phyloP scores from a whole-genome alignment of 495 filamentous ascomycete species.

The Filosporella fistucella region DNA sequence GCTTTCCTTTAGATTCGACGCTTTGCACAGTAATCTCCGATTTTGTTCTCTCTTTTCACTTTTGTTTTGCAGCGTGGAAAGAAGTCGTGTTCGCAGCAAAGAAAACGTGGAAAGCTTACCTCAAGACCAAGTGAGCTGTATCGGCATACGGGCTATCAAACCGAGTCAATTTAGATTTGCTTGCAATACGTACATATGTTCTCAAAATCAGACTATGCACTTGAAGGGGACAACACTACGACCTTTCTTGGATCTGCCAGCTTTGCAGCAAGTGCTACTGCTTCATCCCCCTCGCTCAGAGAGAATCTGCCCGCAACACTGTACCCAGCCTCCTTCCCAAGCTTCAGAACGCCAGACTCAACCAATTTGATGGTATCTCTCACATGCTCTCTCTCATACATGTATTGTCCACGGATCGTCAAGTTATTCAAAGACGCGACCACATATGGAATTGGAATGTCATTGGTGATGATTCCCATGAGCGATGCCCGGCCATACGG shows the following conservation, averaged over 20 bases:
- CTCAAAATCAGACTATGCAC: too few relatives aligned
- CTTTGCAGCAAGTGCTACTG: slow-evolving; percentile 2
- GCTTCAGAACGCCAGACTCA: slow-evolving; percentile 35
- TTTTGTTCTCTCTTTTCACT: too few relatives aligned
- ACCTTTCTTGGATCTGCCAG: background rate
- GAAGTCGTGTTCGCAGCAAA: too few relatives aligned
- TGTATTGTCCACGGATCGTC: slow-evolving; percentile 43
- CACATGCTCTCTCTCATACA: slow-evolving; percentile 42
- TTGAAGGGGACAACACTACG: background rate
- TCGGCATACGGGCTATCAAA: too few relatives aligned
- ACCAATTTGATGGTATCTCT: slow-evolving; percentile 33
- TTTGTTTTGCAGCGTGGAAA: too few relatives aligned
- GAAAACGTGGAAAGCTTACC: too few relatives aligned
- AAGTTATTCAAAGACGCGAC: slow-evolving; percentile 34
- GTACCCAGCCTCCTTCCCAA: slow-evolving; percentile 15
- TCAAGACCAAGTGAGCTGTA: too few relatives aligned
- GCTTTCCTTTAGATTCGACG: too few relatives aligned
- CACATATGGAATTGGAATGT: slow-evolving; percentile 17
- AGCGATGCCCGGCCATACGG: slow-evolving; percentile 37
- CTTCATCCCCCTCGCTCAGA: slow-evolving; percentile 1
- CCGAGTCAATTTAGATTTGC: too few relatives aligned
- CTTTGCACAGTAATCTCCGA: too few relatives aligned
- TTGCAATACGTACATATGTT: too few relatives aligned
- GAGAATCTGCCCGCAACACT: background rate
- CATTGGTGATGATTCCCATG: slow-evolving; percentile 30